Evolutionary conservation across 768 basidiomycete species (phyloP).

Genomic region (Vararia minispora): DNA sequence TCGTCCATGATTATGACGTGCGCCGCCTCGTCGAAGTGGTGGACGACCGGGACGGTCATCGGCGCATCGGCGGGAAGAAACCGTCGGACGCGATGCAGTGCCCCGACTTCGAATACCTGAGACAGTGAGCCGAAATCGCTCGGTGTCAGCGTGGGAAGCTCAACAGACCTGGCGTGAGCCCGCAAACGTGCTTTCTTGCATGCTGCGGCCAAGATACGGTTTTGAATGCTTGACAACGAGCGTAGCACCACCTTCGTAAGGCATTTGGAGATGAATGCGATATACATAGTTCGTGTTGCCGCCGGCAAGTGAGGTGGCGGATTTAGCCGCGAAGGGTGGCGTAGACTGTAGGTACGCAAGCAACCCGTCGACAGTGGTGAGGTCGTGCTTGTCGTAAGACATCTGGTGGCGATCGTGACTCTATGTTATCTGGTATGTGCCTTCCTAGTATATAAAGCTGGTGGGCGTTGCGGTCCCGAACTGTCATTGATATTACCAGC

Average conservation of each 20-base stretch:
- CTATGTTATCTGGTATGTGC: no score
- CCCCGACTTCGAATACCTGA: constrained; percentile 35
- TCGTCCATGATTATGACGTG: constrained; percentile 57
- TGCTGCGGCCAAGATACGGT: constrained; percentile 18
- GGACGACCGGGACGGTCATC: constrained; percentile 37
- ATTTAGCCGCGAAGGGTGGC: constrained; percentile 33
- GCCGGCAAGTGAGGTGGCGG: constrained; percentile 33
- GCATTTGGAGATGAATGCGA: constrained; percentile 32
- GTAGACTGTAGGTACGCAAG: constrained; percentile 35
- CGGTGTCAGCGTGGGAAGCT: background rate
- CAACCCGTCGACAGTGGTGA: constrained; percentile 23
- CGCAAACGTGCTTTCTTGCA: constrained; percentile 21
- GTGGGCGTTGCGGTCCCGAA: no score
- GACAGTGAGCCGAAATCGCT: background rate
- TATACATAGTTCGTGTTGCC: constrained; percentile 49
- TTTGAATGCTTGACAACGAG: constrained; percentile 50
- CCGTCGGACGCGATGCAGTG: constrained; percentile 32
- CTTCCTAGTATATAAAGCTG: no score
- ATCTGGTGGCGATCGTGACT: no score
- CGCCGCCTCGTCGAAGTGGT: constrained; percentile 35
- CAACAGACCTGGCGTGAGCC: constrained; percentile 41
- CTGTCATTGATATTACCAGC: no score
- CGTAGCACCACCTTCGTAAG: constrained; percentile 32
- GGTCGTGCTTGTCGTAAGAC: no score
- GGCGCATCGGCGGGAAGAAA: constrained; percentile 26